Evolutionary conservation across 495 filamentous ascomycete genomes (phyloP), one percentile per base, ranked within the genome.

Genomic region (Penicillium parvum): DNA sequence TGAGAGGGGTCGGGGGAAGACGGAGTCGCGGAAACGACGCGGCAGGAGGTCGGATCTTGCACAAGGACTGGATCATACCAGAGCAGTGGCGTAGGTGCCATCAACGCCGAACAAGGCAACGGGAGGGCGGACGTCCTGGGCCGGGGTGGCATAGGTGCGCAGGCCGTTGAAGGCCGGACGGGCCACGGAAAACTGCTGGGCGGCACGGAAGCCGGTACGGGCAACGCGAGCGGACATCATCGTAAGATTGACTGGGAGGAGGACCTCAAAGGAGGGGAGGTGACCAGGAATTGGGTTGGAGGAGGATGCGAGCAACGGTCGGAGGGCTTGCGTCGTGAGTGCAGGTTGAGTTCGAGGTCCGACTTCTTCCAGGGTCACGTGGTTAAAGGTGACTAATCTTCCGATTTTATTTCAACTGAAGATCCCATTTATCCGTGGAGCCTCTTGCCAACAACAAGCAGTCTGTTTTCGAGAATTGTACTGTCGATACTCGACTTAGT

Each of bases 41-140:
- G 21, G 37, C 37, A 10, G 22, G 12, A 17, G 29, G 12, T 35
- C n/a, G n/a, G 8, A 17, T 43, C 36, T 34, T 28, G 41, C 34
- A 39, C 12, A 23, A 32, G 28, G 15, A 40, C 40, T 35, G 21
- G 22, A 36, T 36, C 57, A 65, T 88, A 98, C 92, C 82, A 98
- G 76, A 74, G 92, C 92, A 76, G 82, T 87, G 60, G 92, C 94
- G 74, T 98, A 98, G 61, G 91, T 97, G 58, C 92, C 92, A 68
- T 96, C 92, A 71, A 98, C 75, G 48, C 92, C 92, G 71, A 86
- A 98, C 50, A 98, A 76, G 41, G 90, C 79, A 62, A 96, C 77
- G 39, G 92, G 92, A 49, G 90, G 82, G 75, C 86, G 90, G 60
- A 82, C 71, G 34, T 82, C 78, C 59, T 81, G 77, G 60, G 77